Evolutionary conservation across 2,329 filamentous ascomycete species (phyloP).

Genomic region (Cyclaneusma minus): DNA sequence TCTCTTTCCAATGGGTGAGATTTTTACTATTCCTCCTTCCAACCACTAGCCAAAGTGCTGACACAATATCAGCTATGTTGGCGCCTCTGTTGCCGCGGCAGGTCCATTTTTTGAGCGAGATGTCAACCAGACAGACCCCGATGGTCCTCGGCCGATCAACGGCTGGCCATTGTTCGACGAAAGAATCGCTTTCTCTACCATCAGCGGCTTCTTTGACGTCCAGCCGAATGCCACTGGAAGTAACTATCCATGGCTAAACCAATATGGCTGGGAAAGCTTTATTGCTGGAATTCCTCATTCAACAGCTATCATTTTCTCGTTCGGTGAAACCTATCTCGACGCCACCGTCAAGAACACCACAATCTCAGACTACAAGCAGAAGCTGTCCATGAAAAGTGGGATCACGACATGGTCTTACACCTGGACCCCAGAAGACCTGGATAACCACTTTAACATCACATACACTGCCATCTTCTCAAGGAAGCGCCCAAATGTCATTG

Average conservation of each 20-base stretch:
- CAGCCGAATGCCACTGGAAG: constrained; percentile 41
- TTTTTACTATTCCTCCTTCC: too few relatives aligned
- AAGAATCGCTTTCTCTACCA: constrained; percentile 49
- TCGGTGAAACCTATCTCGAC: constrained; percentile 39
- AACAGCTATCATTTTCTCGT: constrained; percentile 40
- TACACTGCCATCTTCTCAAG: constrained; percentile 41
- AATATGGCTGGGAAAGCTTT: constrained; percentile 56
- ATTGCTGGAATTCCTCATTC: constrained; percentile 59
- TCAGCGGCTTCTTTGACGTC: constrained; percentile 50
- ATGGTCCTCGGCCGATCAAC: constrained; percentile 20
- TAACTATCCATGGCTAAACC: constrained; percentile 53
- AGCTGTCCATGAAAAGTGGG: constrained; percentile 46
- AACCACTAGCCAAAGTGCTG: background rate
- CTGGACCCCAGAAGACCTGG: constrained; percentile 39
- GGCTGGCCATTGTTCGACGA: constrained; percentile 53
- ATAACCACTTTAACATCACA: constrained; percentile 36
- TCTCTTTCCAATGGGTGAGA: constrained; percentile 18
- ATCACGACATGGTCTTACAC: constrained; percentile 47
- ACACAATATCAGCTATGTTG: constrained; percentile 13
- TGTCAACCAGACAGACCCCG: constrained; percentile 15
- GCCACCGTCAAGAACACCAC: constrained; percentile 41
- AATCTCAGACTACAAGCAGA: constrained; percentile 44
- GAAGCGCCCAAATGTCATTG: constrained; percentile 17
- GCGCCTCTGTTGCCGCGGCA: constrained; percentile 14
- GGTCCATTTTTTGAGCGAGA: constrained; percentile 19